Evolutionary conservation across 495 filamentous ascomycete species (phyloP), one percentile per base, ranked within the genome.

Genomic region (Xylaria venustula): DNA sequence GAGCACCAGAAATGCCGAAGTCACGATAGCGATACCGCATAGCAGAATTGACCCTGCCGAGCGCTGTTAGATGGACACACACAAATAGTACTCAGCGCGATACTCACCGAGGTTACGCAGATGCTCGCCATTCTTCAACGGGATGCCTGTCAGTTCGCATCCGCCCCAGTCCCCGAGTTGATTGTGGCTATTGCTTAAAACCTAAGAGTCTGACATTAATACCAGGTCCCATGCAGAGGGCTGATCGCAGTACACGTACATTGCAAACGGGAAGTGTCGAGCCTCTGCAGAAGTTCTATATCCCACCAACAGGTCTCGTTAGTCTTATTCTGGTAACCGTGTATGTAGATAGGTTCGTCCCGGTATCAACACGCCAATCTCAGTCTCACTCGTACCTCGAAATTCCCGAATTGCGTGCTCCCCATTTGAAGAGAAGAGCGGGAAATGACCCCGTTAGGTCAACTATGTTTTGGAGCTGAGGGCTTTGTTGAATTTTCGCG

Each of bases 261-360:
- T 97, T 97, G 85, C 93, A 97, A 64, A 96, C 85, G 63, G 94
- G 94, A 69, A 99, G 81, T 63, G 93, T 97, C 63, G 92, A 92
- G 79, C 97, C 91, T 68, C 90, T 89, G 86, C 94, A 99, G 73
- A 99, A 97, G 77, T 94, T 79, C 90, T 96, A 68, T 62, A 44
- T 19, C 28, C 50, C 7, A 62, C n/a, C 30, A 60, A 20, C 14
- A 11, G 25, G 40, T 1, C 15, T 47, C 14, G 50, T 61, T 41
- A 61, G 58, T 42, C 5, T 34, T 7, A 45, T 55, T 8, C 40
- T 19, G 49, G 11, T 14, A 1, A n/a, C 17, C 47, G 41, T 44
- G 52, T 28, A 26, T 52, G 25, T 19, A 52, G 17, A 22, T 19
- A 46, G 23, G 14, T 28, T 23, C n/a, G n/a, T n/a, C n/a, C n/a